Evolutionary conservation across 1,284 basidiomycete genomes (phyloP).

Genomic region (Blastosporella zonata): DNA sequence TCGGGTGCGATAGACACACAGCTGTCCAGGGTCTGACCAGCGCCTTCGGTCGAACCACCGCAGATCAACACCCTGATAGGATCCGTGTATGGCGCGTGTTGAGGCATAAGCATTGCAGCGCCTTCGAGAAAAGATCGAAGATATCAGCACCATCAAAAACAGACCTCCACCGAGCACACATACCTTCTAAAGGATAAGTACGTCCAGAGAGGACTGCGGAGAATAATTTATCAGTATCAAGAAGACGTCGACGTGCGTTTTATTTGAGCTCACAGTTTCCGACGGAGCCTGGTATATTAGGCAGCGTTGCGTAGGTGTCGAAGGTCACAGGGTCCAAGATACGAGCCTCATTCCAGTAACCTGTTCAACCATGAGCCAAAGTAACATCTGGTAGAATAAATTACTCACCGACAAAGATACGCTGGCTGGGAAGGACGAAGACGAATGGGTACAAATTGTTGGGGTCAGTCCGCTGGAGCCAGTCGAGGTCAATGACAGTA

Average conservation of each 20-base stretch:
- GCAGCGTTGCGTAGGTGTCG: constrained; percentile 54
- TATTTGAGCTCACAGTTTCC: constrained; percentile 48
- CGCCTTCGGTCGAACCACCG: constrained; percentile 65
- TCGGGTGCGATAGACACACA: constrained; percentile 69
- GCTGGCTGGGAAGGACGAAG: constrained; percentile 62
- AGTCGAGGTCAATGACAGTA: constrained; percentile 41
- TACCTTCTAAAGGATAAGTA: constrained; percentile 72
- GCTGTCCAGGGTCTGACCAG: constrained; percentile 61
- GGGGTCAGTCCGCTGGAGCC: constrained; percentile 59
- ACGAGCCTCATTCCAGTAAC: constrained; percentile 78
- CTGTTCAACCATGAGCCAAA: constrained; percentile 28
- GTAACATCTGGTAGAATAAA: not conserved
- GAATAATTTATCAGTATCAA: not conserved
- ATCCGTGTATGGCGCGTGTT: constrained; percentile 67
- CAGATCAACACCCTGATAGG: constrained; percentile 69
- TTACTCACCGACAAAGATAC: constrained; percentile 59
- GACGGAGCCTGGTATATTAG: constrained; percentile 74
- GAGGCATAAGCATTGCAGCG: constrained; percentile 66
- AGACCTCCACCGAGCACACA: not conserved
- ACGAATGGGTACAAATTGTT: constrained; percentile 77
- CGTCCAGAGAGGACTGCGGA: constrained; percentile 57
- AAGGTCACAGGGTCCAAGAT: constrained; percentile 66
- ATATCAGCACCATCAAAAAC: not conserved
- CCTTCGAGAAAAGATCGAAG: constrained; percentile 26
- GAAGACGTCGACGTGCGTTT: not conserved